Percentiles rank a stretch among this genome's conserved stretches.
These are phyloP conservation scores for Phellopilus nigrolimitatus DNA, from an alignment of 1,284 basidiomycete species.

Conservation along the genomic window DNA sequence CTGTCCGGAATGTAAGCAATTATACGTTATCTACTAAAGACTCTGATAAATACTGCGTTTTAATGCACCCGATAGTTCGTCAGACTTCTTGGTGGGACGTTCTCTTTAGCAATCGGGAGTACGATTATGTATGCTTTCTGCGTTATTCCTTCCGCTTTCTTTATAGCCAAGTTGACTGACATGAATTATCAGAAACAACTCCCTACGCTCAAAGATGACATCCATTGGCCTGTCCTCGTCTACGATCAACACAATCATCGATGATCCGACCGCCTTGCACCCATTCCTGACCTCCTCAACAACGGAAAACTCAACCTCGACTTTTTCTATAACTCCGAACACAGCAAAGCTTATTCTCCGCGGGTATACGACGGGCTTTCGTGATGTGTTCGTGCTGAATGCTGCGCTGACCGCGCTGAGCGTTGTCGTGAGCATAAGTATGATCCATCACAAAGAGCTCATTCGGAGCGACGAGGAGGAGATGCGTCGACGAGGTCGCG, in stretches of 20 bases:
- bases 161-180: background rate
- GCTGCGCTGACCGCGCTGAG: slow-evolving; percentile 21
- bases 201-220: slow-evolving; percentile 11
- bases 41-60: background rate
- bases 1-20: slow-evolving; percentile 15
- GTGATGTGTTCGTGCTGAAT: slow-evolving; percentile 28
- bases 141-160: background rate
- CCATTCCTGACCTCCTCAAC: no score
- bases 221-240: slow-evolving; percentile 3
- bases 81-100: slow-evolving; percentile 16
- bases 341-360: slow-evolving; percentile 21
- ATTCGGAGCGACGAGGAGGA: slow-evolving; percentile 31
- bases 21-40: background rate
- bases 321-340: background rate
- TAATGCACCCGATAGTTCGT: slow-evolving; percentile 1
- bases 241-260: slow-evolving; percentile 11
- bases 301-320: background rate
- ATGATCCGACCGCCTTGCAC: slow-evolving; percentile 10
- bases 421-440: slow-evolving; percentile 26
- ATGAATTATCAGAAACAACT: slow-evolving; percentile 6
- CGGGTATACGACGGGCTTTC: slow-evolving; percentile 31
- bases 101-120: slow-evolving; percentile 17
- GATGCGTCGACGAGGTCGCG: slow-evolving; percentile 8
- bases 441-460: slow-evolving; percentile 29
- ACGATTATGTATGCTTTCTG: slow-evolving; percentile 14